Evolutionary conservation across 2,329 filamentous ascomycete species (phyloP), one percentile per base, ranked within the genome.

Genomic region (Huntiella omanensis): DNA sequence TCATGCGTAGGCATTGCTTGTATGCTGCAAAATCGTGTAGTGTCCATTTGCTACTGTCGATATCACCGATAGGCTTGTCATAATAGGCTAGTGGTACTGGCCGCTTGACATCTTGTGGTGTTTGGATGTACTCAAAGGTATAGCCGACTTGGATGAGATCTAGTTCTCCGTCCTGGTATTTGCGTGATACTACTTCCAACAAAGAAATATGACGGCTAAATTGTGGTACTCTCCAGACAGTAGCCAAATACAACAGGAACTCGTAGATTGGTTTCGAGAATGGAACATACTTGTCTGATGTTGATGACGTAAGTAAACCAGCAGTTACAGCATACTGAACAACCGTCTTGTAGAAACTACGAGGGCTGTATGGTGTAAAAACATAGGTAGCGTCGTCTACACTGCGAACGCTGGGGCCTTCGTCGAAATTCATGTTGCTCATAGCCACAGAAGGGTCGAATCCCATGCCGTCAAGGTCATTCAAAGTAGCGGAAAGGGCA

Each of bases 141-240:
- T 75, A 72, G 62, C 94, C 87, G 42, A 96, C 64, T 43, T 83
- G 86, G 54, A 88, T 79, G 10, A 91, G 73, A 11, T 74, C 72
- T 49, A 94, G 76, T 55, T 93, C 82, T 53, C 83, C 77, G 53
- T 93, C 81, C 40, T 85, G 65, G 57, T 86, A 96, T 59, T 91
- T 91, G 55, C 86, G 80, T 16, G 80, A 73, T 5, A 85, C 73
- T 47, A 92, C 82, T 62, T 96, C 91, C 33, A 96, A 64, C 55
- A 94, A 79, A 4, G 88, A 63, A 4, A 93, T 76, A 44, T 85
- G 69, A 39, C 86, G 75, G 3, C 85, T 84, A 56, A 79, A 85
- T 52, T 80, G 77, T 2, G 88, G 86, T 51, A 98, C 71, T 43
- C 91, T 79, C 91, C 91, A 98, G 55, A 87, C 77, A 51, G 85